Conservation (phyloP, 176 grass and related monocot species). For the Alopecurus myosuroides region DNA sequence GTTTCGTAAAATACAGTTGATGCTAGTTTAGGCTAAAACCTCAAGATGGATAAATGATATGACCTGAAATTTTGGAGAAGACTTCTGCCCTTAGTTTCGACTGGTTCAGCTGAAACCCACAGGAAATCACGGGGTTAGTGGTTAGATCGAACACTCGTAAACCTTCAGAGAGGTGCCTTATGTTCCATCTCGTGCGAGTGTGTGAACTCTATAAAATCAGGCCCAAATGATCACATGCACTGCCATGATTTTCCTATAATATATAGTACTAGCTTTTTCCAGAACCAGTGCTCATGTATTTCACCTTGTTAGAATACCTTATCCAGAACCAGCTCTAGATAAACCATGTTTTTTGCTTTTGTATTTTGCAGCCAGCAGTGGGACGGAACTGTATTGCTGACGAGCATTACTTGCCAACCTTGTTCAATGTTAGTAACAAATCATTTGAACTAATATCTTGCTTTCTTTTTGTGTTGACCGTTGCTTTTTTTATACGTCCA, state of each 20-base stretch:
- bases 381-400: slow-evolving; percentile 98
- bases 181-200: not conserved
- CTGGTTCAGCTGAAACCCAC: not conserved
- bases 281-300: not conserved
- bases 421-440: slow-evolving; percentile 74
- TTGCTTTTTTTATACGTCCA: slow-evolving; percentile 16
- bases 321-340: not conserved
- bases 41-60: not conserved
- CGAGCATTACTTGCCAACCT: slow-evolving; percentile 96
- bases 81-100: not conserved
- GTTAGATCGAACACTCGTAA: slow-evolving; percentile 6
- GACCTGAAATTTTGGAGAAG: slow-evolving; percentile 1
- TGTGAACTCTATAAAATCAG: not conserved
- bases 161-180: not conserved
- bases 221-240: not conserved
- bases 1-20: slow-evolving; percentile 8
- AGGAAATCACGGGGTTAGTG: not conserved
- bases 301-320: not conserved
- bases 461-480: not conserved
- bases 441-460: slow-evolving; percentile 19
- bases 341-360: slow-evolving; percentile 23
- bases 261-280: not conserved
- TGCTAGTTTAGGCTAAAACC: slow-evolving; percentile 2
- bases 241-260: not conserved
- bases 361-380: slow-evolving; percentile 78